phyloP scores from a whole-genome alignment of 2,329 filamentous ascomycete species.

The Neurospora crassa region DNA sequence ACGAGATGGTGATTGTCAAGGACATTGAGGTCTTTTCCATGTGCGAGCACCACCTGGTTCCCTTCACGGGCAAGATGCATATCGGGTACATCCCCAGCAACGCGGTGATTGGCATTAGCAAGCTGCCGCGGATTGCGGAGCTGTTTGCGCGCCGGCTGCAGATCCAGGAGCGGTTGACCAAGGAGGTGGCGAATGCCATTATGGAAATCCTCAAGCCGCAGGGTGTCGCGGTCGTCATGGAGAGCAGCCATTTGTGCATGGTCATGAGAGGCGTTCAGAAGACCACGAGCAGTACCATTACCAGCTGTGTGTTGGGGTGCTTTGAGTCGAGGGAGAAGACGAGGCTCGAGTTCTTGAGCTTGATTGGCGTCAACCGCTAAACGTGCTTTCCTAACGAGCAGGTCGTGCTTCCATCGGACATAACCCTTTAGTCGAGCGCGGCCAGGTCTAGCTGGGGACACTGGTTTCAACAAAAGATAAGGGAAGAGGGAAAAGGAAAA shows the following conservation, averaged over 20 bases:
- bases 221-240: constrained; percentile 95
- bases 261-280: constrained; percentile 98
- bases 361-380: constrained; percentile 52
- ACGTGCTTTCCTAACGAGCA: neutral
- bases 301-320: constrained; percentile 93
- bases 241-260: constrained; percentile 95
- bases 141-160: constrained; percentile 93
- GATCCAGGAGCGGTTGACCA: constrained; percentile 92
- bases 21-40: constrained; percentile 92
- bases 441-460: neutral
- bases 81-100: constrained; percentile 94
- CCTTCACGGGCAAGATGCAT: constrained; percentile 98
- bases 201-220: constrained; percentile 89
- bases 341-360: constrained; percentile 85
- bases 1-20: constrained; percentile 95
- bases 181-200: constrained; percentile 89
- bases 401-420: neutral
- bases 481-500: neutral
- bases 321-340: constrained; percentile 92
- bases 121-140: constrained; percentile 89
- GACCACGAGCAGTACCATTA: constrained; percentile 76
- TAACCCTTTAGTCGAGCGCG: neutral
- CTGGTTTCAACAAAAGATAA: neutral
- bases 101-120: constrained; percentile 89
- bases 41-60: constrained; percentile 95